phyloP scores from a whole-genome alignment of 2,329 filamentous ascomycete genomes.

The Phoma sp. region DNA sequence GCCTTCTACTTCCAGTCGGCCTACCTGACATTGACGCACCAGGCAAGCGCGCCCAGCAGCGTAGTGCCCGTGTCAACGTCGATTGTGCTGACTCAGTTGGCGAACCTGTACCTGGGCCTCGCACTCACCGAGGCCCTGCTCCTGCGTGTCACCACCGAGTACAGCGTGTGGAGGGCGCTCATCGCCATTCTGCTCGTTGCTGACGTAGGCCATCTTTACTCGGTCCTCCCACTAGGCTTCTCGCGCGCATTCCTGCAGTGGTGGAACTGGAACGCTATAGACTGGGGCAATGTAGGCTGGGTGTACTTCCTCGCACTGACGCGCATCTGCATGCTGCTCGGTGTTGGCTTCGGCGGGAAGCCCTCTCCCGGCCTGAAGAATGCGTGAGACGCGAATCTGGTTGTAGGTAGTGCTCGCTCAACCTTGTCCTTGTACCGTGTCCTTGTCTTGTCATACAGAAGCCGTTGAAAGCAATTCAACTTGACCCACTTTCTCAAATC shows the following conservation, averaged over 20 bases:
- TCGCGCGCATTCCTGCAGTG: conserved; percentile 67
- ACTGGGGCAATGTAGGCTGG: conserved; percentile 72
- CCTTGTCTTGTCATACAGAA: conserved; percentile 8
- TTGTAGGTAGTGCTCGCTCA: neutral
- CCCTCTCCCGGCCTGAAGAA: conserved; percentile 8
- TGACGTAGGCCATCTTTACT: conserved; percentile 78
- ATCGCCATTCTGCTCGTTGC: conserved; percentile 72
- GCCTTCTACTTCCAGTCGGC: conserved; percentile 57
- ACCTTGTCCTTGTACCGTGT: too few relatives aligned
- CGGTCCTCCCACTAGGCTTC: conserved; percentile 64
- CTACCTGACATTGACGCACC: conserved; percentile 71
- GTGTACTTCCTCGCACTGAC: conserved; percentile 67
- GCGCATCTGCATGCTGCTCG: conserved; percentile 33
- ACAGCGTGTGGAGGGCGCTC: conserved; percentile 72
- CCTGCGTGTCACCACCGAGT: conserved; percentile 70
- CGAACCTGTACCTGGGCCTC: conserved; percentile 79
- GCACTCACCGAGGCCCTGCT: conserved; percentile 78
- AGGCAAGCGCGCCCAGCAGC: conserved; percentile 54
- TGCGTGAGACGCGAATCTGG: conserved; percentile 2
- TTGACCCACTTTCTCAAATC: neutral
- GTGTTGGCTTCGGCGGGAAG: conserved; percentile 30
- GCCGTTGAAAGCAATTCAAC: conserved; percentile 1
- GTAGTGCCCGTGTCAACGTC: conserved; percentile 64
- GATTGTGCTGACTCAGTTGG: conserved; percentile 74
- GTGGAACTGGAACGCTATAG: conserved; percentile 68